Base-by-base conservation (phyloP, 352 stramenopile genomes). In the Globisporangium ultimum region DNA sequence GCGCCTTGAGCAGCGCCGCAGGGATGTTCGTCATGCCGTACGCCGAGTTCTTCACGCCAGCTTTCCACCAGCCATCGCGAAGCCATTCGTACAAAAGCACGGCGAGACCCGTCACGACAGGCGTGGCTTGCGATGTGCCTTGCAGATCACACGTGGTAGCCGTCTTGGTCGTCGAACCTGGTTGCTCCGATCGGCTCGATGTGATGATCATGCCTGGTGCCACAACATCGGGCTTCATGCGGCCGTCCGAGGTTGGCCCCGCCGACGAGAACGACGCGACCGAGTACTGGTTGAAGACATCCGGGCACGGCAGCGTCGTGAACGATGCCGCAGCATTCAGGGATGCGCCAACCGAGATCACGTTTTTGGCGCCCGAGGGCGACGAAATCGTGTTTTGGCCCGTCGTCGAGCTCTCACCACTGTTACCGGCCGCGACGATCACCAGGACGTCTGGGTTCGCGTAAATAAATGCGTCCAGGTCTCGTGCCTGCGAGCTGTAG, bases 371-470 rank as follows among this genome's bases (percentile, higher is more conserved):
- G 0, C 84, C 84, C 1, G 84, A 89, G 4, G 84, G 84, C 17
- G 84, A 93, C 28, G 81, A 90, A 58, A 93, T 93, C 10, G 81
- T 90, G n/a, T 76, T 68, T 45, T 45, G 40, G 3, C 40, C 40
- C 13, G 40, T 45, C 13, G 13, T 45, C 7, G 78, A 74, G 9
- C 82, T 67, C 49, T 96, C 88, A 15, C 91, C 91, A 42, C 84
- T 90, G 68, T 97, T 97, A 52, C 91, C 89, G 10, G 89, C 91
- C 1, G 91, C 91, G 17, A 96, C 83, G 47, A 97, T 70, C 36
- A 97, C 71, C 11, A 97, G 60, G 11, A 89, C 72, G 4, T 96
- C 84, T 0, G 87, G 88, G 63, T 97, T 93, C 51, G 85, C 63
- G 60, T 91, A 94, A 56, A 93, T 79, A 61, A 88, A 96, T 12